Conservation (phyloP, 768 basidiomycete genomes). For the Leccinum sublutescens region DNA sequence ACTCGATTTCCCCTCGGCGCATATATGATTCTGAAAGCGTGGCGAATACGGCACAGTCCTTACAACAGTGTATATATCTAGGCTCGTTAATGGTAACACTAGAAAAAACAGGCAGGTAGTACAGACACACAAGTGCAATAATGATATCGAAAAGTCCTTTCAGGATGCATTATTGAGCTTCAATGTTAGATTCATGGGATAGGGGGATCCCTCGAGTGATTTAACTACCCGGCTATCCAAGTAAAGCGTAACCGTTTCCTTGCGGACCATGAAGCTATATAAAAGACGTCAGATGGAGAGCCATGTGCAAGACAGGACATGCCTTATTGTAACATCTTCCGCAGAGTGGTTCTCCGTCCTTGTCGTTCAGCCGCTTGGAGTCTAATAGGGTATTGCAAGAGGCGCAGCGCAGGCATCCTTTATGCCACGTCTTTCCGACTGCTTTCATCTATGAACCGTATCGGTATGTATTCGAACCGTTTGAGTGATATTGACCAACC, state of each 20-base stretch:
- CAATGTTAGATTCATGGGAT: constrained; percentile 2
- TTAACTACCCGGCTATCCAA: constrained; percentile 50
- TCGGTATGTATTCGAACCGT: constrained; percentile 4
- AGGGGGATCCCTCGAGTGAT: neutral
- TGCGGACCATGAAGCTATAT: constrained; percentile 69
- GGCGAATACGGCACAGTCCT: neutral
- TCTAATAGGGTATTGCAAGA: constrained; percentile 71
- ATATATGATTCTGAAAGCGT: neutral
- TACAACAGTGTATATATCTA: constrained; percentile 11
- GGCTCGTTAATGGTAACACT: constrained; percentile 12
- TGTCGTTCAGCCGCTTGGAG: constrained; percentile 69
- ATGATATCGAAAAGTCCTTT: constrained; percentile 13
- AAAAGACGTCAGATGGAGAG: neutral
- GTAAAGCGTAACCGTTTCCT: constrained; percentile 72
- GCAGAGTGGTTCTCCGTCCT: constrained; percentile 71
- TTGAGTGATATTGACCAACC: constrained; percentile 35
- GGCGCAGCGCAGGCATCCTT: constrained; percentile 71
- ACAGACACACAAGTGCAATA: constrained; percentile 22
- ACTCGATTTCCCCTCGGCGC: neutral
- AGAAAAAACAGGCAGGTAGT: constrained; percentile 18
- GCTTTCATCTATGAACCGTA: constrained; percentile 60
- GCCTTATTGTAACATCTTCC: constrained; percentile 73
- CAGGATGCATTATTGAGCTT: constrained; percentile 11
- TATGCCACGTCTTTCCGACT: constrained; percentile 78
- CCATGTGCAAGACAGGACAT: neutral